Percentiles rank a stretch among this genome's conserved stretches.
phyloP scores from a whole-genome alignment of 139 green algal genomes.

The Cymbomonas tetramitiformis region DNA sequence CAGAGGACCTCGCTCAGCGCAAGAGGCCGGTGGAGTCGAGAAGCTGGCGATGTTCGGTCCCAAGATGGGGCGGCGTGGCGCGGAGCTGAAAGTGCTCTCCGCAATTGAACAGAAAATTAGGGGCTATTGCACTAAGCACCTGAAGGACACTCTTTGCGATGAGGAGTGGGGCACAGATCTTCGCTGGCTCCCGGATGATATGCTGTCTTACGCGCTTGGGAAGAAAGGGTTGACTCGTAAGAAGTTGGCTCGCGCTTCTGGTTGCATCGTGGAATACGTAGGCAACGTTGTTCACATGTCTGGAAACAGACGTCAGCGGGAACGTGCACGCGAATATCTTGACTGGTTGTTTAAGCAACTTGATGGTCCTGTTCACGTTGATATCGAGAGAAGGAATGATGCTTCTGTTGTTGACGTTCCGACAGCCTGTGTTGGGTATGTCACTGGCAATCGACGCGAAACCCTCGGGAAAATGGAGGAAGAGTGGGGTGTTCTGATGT shows the following conservation, averaged over 20 bases:
- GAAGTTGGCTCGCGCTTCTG: constrained; percentile 7
- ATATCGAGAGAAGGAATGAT: too few relatives aligned
- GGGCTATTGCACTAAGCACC: too few relatives aligned
- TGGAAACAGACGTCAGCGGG: neutral
- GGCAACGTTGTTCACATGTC: constrained; percentile 1
- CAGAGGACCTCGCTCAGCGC: too few relatives aligned
- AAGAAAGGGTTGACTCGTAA: constrained; percentile 4
- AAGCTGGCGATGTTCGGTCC: constrained; percentile 7
- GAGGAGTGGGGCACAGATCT: too few relatives aligned
- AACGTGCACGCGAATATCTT: constrained; percentile 9
- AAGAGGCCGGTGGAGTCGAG: neutral
- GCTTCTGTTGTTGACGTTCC: constrained; percentile 1
- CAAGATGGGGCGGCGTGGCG: neutral
- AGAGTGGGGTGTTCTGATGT: constrained; percentile 10
- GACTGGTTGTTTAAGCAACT: constrained; percentile 11
- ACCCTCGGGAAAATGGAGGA: constrained; percentile 3
- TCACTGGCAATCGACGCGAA: neutral
- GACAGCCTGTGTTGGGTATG: neutral
- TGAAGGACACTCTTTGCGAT: too few relatives aligned
- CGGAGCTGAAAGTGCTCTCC: constrained; percentile 19
- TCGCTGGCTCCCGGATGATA: too few relatives aligned
- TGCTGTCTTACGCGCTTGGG: too few relatives aligned
- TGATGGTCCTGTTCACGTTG: too few relatives aligned
- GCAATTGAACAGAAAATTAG: too few relatives aligned
- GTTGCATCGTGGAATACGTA: constrained; percentile 7